Percentiles rank a stretch among this genome's conserved stretches.
Conservation (phyloP, 768 basidiomycete genomes). For the Leccinum olivaceopallidum region DNA sequence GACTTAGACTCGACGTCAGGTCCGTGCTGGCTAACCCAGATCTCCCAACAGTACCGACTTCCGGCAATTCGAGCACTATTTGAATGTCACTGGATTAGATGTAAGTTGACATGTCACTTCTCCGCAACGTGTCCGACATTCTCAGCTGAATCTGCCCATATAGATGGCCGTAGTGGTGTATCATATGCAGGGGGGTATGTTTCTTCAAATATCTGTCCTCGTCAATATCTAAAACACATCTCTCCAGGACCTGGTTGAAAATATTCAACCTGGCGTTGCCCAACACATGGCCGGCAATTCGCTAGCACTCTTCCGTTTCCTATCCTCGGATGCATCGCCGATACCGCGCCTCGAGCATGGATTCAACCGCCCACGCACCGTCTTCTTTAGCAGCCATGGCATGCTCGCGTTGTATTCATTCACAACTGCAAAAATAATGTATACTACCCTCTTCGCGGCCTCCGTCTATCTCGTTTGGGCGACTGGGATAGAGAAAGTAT, state of each 20-base stretch:
- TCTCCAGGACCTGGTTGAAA: slow-evolving; percentile 67
- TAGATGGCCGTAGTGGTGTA: slow-evolving; percentile 93
- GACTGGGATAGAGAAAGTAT: slow-evolving; percentile 30
- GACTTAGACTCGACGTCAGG: not conserved
- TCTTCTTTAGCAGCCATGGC: slow-evolving; percentile 77
- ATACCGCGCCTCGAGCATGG: slow-evolving; percentile 59
- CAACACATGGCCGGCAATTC: slow-evolving; percentile 91
- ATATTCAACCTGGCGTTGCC: slow-evolving; percentile 83
- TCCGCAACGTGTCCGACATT: not conserved
- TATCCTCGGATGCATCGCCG: slow-evolving; percentile 69
- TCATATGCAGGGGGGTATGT: slow-evolving; percentile 79
- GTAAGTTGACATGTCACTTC: slow-evolving; percentile 43
- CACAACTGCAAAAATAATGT: slow-evolving; percentile 64
- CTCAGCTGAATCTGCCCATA: slow-evolving; percentile 4
- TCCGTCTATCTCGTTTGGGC: slow-evolving; percentile 46
- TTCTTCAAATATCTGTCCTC: slow-evolving; percentile 1
- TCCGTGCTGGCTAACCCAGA: slow-evolving; percentile 14
- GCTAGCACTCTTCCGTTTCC: slow-evolving; percentile 72
- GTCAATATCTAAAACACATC: slow-evolving; percentile 1
- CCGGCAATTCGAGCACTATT: slow-evolving; percentile 87
- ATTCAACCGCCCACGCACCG: slow-evolving; percentile 55
- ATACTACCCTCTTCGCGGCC: slow-evolving; percentile 49
- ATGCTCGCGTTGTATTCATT: slow-evolving; percentile 75
- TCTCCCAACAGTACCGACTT: slow-evolving; percentile 77
- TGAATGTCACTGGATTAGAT: slow-evolving; percentile 90